Evolutionary conservation across 257 asterid species (phyloP).

Genomic region (Jaltomata sinuosa): DNA sequence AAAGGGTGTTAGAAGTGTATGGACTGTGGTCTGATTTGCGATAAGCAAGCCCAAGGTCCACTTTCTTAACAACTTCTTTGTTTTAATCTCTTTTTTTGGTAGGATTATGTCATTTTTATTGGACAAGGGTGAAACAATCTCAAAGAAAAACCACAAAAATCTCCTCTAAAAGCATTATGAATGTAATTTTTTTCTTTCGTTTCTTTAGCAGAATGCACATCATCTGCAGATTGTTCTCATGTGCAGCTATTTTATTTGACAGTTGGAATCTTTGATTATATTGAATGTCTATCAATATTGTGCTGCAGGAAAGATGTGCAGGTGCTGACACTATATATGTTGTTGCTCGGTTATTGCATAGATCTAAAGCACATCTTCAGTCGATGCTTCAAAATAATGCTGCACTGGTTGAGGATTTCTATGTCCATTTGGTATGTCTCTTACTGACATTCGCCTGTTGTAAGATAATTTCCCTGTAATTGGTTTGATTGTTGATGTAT

Average conservation of each 20-base stretch:
- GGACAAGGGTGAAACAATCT: neutral
- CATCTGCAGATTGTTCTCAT: neutral
- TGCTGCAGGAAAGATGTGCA: constrained; percentile 98
- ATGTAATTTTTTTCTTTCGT: neutral
- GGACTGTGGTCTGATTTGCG: neutral
- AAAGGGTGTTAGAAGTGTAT: neutral
- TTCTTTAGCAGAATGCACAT: neutral
- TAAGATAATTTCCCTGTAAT: neutral
- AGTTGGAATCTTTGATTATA: constrained; percentile 5
- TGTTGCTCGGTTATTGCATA: constrained; percentile 90
- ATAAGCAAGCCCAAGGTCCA: neutral
- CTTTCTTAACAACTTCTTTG: neutral
- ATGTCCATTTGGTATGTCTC: constrained; percentile 64
- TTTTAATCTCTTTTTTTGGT: neutral
- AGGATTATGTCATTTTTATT: neutral
- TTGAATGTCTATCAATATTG: constrained; percentile 13
- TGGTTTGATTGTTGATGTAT: neutral
- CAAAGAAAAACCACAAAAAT: neutral
- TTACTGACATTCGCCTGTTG: neutral
- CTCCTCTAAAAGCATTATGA: neutral
- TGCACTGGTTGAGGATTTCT: constrained; percentile 82
- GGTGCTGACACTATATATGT: constrained; percentile 84
- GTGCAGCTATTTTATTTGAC: neutral
- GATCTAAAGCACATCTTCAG: constrained; percentile 85
- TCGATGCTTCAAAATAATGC: constrained; percentile 77